Conservation (phyloP, 2,329 filamentous ascomycete species). For the Sporothrix protearum region DNA sequence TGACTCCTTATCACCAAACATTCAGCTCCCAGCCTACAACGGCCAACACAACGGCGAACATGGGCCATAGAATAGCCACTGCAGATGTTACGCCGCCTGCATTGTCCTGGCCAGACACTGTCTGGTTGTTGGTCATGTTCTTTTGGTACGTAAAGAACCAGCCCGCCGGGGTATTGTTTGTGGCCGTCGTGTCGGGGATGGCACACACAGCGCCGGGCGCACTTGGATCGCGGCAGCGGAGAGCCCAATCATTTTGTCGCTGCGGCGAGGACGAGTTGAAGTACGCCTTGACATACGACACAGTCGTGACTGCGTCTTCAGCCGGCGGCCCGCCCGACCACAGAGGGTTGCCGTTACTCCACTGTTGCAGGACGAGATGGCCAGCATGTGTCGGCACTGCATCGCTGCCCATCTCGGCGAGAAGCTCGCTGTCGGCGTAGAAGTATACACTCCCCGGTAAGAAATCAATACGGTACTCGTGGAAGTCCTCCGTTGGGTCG, state of each 20-base stretch:
- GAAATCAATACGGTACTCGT: conserved; percentile 81
- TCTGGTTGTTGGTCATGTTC: conserved; percentile 50
- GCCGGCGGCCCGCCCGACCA: conserved; percentile 71
- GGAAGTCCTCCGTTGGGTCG: conserved; percentile 61
- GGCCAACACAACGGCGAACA: not conserved
- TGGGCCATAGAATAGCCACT: not conserved
- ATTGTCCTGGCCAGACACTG: conserved; percentile 32
- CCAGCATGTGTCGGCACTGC: conserved; percentile 60
- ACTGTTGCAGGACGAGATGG: conserved; percentile 67
- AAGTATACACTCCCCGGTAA: conserved; percentile 60
- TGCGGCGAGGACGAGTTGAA: conserved; percentile 63
- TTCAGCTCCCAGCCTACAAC: conserved; percentile 9
- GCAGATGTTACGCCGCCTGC: not conserved
- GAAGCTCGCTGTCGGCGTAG: conserved; percentile 60
- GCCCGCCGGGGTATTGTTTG: conserved; percentile 35
- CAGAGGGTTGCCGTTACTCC: conserved; percentile 69
- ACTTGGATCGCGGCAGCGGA: conserved; percentile 42
- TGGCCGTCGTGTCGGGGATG: conserved; percentile 47
- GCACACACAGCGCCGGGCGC: conserved; percentile 44
- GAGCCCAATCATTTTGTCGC: conserved; percentile 40
- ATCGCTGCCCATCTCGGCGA: conserved; percentile 55
- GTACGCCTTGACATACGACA: conserved; percentile 72
- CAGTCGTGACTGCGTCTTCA: conserved; percentile 58
- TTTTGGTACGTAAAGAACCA: conserved; percentile 50
- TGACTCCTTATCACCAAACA: conserved; percentile 14